Conservation (phyloP, 208 protist genomes). For the Trypanosoma lewisi region DNA sequence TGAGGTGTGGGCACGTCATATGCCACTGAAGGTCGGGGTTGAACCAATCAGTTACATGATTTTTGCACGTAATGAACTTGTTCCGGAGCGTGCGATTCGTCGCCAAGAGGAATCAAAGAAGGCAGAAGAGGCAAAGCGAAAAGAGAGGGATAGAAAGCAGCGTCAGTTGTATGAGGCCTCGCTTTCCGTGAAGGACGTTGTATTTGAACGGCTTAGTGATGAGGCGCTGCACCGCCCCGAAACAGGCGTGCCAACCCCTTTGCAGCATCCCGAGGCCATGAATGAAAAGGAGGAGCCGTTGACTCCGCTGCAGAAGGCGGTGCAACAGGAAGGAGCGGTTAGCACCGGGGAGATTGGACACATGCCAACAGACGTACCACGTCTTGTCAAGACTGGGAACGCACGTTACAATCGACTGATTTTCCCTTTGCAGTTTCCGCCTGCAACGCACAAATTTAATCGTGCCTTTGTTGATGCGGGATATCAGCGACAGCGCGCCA, state of each 20-base stretch:
- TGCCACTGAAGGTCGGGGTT: slow-evolving; percentile 81
- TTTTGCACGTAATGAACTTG: slow-evolving; percentile 83
- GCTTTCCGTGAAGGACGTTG: slow-evolving; percentile 77
- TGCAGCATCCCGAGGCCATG: neutral
- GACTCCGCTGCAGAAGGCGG: slow-evolving; percentile 11
- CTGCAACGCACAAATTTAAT: slow-evolving; percentile 81
- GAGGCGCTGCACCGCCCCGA: slow-evolving; percentile 74
- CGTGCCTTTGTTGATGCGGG: slow-evolving; percentile 79
- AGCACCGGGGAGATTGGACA: slow-evolving; percentile 65
- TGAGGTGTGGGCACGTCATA: slow-evolving; percentile 76
- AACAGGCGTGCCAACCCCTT: slow-evolving; percentile 48
- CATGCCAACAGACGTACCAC: slow-evolving; percentile 62
- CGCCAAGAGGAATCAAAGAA: slow-evolving; percentile 41
- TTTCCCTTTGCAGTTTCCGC: slow-evolving; percentile 68
- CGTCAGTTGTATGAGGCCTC: slow-evolving; percentile 57
- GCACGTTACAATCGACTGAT: slow-evolving; percentile 72
- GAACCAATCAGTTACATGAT: slow-evolving; percentile 85
- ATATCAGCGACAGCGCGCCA: slow-evolving; percentile 79
- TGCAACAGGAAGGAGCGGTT: slow-evolving; percentile 24
- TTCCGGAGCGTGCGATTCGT: slow-evolving; percentile 72
- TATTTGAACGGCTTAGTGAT: slow-evolving; percentile 84
- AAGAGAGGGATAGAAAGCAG: slow-evolving; percentile 54
- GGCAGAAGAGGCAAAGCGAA: slow-evolving; percentile 32
- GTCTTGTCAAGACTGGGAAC: slow-evolving; percentile 47
- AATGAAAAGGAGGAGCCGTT: neutral